Conservation (phyloP, 2,329 filamentous ascomycete species). For the Monosporascus sp. region DNA sequence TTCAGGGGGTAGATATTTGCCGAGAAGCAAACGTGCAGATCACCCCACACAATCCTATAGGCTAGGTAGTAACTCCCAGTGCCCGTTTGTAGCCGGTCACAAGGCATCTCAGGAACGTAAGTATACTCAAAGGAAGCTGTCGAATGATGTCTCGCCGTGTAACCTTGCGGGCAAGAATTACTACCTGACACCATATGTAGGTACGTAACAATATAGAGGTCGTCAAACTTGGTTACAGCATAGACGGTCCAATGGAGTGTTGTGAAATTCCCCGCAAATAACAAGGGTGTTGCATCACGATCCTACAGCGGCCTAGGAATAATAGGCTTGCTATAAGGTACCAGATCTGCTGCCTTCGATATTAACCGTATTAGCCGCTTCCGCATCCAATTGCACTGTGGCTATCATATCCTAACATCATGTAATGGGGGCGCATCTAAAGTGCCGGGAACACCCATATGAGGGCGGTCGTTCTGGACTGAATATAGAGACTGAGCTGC, state of each 20-base stretch:
- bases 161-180: no score
- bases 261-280: background rate
- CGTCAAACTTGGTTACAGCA: no score
- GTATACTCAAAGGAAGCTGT: no score
- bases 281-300: background rate
- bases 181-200: no score
- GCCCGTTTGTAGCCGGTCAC: no score
- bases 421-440: slow-evolving; percentile 8
- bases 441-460: slow-evolving; percentile 13
- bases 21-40: background rate
- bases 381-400: slow-evolving; percentile 8
- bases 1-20: background rate
- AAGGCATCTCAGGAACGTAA: no score
- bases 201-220: no score
- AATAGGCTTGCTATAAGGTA: slow-evolving; percentile 1
- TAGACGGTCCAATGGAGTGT: no score
- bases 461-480: background rate
- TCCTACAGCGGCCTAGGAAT: background rate
- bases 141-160: no score
- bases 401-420: slow-evolving; percentile 1
- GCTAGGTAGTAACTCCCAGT: no score
- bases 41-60: background rate
- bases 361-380: slow-evolving; percentile 21
- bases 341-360: background rate
- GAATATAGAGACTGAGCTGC: background rate